A percentile compares a stretch with the other conserved stretches of the same genome.
Conservation (phyloP, 202 grass and related monocot genomes). For the Dendrocalamus latiflorus region DNA sequence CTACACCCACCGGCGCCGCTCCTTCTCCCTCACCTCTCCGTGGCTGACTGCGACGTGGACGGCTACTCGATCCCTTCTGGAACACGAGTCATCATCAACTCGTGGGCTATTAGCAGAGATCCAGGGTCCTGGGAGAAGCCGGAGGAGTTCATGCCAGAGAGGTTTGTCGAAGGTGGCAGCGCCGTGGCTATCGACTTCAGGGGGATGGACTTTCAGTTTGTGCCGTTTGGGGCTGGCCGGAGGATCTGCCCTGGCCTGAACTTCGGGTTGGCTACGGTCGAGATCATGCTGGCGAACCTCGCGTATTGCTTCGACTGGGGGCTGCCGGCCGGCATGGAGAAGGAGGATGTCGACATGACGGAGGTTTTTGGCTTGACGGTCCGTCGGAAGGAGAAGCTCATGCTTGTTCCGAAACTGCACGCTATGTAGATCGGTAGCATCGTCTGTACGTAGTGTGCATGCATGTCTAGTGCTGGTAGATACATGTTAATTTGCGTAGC, state of each 20-base stretch:
- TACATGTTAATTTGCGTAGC: too few relatives aligned
- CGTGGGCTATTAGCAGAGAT: constrained; percentile 16
- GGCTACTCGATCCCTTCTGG: constrained; percentile 4
- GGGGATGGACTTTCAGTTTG: not conserved
- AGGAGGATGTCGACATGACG: not conserved
- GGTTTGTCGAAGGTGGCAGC: not conserved
- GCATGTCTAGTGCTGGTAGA: too few relatives aligned
- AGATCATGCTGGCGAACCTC: not conserved
- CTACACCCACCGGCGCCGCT: constrained; percentile 6
- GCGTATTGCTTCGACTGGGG: constrained; percentile 10
- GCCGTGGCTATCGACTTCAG: not conserved
- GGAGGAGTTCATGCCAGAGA: constrained; percentile 14
- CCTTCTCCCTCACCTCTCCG: not conserved
- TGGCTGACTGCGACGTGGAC: not conserved
- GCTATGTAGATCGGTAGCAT: too few relatives aligned
- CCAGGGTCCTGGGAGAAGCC: not conserved
- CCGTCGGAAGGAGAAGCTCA: not conserved
- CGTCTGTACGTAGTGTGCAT: too few relatives aligned
- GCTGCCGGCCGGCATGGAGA: not conserved
- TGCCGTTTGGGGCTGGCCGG: too few relatives aligned
- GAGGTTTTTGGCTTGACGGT: not conserved
- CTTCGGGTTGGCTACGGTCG: not conserved
- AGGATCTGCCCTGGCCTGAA: not conserved
- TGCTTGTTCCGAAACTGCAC: not conserved
- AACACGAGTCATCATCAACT: constrained; percentile 12